These are phyloP conservation scores for Cyphellophora europaea DNA, from an alignment of 2,329 filamentous ascomycete genomes.

Conservation along the genomic window DNA sequence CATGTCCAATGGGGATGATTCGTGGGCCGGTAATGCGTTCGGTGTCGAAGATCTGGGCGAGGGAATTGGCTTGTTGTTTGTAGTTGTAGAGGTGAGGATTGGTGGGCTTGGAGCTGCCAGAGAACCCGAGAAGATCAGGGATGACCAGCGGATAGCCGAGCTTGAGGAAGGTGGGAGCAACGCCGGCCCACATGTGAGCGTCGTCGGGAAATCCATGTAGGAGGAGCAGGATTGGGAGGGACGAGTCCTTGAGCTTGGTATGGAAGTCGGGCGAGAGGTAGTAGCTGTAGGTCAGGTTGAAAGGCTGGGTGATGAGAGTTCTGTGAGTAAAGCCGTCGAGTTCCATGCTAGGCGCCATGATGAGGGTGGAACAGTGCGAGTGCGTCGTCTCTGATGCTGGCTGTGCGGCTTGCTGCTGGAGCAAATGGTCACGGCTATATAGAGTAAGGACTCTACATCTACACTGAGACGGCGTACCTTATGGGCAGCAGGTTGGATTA, in stretches of 20 bases:
- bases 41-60: slow-evolving; percentile 31
- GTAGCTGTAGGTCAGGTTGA: slow-evolving; percentile 4
- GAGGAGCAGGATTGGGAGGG: slow-evolving; percentile 38
- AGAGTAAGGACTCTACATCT: too few species aligned
- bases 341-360: neutral
- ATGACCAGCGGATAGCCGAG: slow-evolving; percentile 27
- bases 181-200: slow-evolving; percentile 39
- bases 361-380: too few species aligned
- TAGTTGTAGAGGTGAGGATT: slow-evolving; percentile 28
- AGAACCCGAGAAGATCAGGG: slow-evolving; percentile 32
- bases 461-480: too few species aligned
- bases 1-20: slow-evolving; percentile 37
- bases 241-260: neutral
- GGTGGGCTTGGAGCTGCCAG: slow-evolving; percentile 31
- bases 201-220: slow-evolving; percentile 54
- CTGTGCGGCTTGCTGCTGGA: too few species aligned
- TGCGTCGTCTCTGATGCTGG: too few species aligned
- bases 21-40: slow-evolving; percentile 22
- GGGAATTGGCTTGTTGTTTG: slow-evolving; percentile 27
- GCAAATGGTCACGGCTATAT: too few species aligned
- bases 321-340: slow-evolving; percentile 4
- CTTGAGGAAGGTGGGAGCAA: neutral
- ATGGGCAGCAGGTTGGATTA: too few species aligned
- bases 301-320: slow-evolving; percentile 3
- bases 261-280: slow-evolving; percentile 5